Evolutionary conservation across 352 stramenopile species (phyloP), one percentile per base, ranked within the genome.

Genomic region (Paralagenidium karlingii): DNA sequence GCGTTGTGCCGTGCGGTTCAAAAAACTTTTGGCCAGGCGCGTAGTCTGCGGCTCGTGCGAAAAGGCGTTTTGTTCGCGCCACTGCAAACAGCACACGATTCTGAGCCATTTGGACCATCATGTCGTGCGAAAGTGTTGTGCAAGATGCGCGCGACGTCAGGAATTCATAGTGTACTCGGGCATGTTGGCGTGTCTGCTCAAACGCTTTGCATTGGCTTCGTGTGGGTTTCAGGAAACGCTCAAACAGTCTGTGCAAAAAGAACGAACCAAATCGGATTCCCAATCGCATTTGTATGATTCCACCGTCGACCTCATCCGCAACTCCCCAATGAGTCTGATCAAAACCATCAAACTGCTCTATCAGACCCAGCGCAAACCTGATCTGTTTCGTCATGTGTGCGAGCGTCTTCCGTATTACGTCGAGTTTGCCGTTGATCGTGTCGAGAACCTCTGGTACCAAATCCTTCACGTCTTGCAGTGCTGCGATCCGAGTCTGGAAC

Each of bases 381-480:
- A 79, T 24, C 34, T 84, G 24, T 87, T 87, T 48, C 66, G 60
- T 19, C 58, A 68, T 5, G 61, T 65, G 2, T 82, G 65, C 39
- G 69, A 82, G 43, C 63, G 69, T 3, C 58, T 87, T 26, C 69
- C 74, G 24, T 83, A 65, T 32, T 84, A 84, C 43, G 63, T 73
- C 4, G 74, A 87, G 38, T 79, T 74, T 46, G 73, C 57, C 29
- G 61, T 87, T 18, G 74, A 87, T 34, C 69, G 68, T 9, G 54
- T 87, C 18, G 74, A 87, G 45, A 81, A 69, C 31, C 27, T 87
- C 18, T 87, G 74, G 74, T 84, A 84, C 49, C 74, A 87, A 40
- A 55, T 87, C 16, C 37, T 87, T 54, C 74, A 87, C 39, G 38
- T 87, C 5, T 77, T 87, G 33, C 68, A 84, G 53, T 87, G 74